Conservation (phyloP, 495 filamentous ascomycete species). For the Aspergillus ostianus region DNA sequence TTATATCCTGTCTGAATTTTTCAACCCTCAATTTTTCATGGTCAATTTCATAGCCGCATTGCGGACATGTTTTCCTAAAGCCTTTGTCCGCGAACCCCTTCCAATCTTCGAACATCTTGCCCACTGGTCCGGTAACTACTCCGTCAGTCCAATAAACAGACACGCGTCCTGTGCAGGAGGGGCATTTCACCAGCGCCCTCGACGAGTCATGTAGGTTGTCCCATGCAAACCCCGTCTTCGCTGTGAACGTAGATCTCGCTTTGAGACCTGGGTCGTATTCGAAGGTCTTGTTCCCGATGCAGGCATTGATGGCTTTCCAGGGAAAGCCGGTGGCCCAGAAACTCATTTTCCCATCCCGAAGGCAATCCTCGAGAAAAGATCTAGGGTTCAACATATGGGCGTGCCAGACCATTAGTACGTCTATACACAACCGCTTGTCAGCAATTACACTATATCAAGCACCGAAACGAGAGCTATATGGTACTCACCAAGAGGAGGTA, state of each 20-base stretch:
- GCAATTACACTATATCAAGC: not conserved
- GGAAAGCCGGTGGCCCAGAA: constrained; percentile 70
- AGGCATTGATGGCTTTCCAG: constrained; percentile 61
- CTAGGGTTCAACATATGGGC: constrained; percentile 81
- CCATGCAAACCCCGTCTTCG: constrained; percentile 55
- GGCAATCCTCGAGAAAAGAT: constrained; percentile 73
- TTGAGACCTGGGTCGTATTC: constrained; percentile 54
- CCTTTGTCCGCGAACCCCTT: constrained; percentile 65
- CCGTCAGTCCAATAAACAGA: constrained; percentile 62
- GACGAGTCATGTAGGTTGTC: constrained; percentile 53
- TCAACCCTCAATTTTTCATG: constrained; percentile 46
- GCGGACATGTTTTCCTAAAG: constrained; percentile 41
- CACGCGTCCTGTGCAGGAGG: constrained; percentile 45
- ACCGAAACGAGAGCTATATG: not conserved
- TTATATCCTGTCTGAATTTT: constrained; percentile 57
- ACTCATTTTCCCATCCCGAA: constrained; percentile 56
- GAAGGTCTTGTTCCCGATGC: constrained; percentile 64
- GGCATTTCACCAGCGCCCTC: constrained; percentile 54
- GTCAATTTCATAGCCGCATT: constrained; percentile 52
- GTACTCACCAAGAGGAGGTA: constrained; percentile 36
- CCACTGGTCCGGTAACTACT: constrained; percentile 24
- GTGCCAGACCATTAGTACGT: constrained; percentile 91
- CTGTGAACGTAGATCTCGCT: constrained; percentile 48
- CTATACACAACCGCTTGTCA: constrained; percentile 32
- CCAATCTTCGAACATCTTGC: constrained; percentile 23